Evolutionary conservation across 1,139 yeast genomes (phyloP).

Genomic region (Candida gigantensis): DNA sequence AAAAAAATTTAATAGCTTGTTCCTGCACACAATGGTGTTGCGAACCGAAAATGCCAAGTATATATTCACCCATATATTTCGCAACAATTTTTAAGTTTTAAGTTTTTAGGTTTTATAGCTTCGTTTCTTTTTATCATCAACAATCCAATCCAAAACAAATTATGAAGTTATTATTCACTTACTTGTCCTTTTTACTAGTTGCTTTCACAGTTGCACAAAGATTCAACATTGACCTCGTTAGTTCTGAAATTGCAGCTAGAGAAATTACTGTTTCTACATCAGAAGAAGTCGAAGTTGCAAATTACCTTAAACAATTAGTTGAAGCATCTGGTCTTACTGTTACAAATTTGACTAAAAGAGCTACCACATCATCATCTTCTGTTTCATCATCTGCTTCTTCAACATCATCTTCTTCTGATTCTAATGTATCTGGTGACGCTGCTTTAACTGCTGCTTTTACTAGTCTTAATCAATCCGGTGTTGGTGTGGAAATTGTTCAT

Average conservation of each 20-base stretch:
- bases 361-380: too few relatives aligned
- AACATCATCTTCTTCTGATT: too few relatives aligned
- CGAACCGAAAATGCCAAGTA: too few relatives aligned
- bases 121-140: neutral
- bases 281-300: slow-evolving; percentile 11
- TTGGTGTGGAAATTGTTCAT: slow-evolving; percentile 26
- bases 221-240: slow-evolving; percentile 4
- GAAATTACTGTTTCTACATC: slow-evolving; percentile 3
- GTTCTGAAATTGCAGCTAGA: slow-evolving; percentile 3
- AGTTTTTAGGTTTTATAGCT: too few relatives aligned
- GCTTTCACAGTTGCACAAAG: slow-evolving; percentile 13
- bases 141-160: neutral
- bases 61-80: too few relatives aligned
- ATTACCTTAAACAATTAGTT: slow-evolving; percentile 12
- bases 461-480: slow-evolving; percentile 28
- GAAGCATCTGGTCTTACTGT: slow-evolving; percentile 3
- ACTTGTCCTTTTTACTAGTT: slow-evolving; percentile 14
- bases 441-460: slow-evolving; percentile 29
- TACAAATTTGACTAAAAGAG: slow-evolving; percentile 21
- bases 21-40: too few relatives aligned
- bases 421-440: slow-evolving; percentile 16
- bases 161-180: slow-evolving; percentile 15
- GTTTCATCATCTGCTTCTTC: too few relatives aligned
- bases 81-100: neutral
- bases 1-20: too few relatives aligned